Evolutionary conservation across 805 yeast species (phyloP).

Genomic region (Barnettozyma californica): DNA sequence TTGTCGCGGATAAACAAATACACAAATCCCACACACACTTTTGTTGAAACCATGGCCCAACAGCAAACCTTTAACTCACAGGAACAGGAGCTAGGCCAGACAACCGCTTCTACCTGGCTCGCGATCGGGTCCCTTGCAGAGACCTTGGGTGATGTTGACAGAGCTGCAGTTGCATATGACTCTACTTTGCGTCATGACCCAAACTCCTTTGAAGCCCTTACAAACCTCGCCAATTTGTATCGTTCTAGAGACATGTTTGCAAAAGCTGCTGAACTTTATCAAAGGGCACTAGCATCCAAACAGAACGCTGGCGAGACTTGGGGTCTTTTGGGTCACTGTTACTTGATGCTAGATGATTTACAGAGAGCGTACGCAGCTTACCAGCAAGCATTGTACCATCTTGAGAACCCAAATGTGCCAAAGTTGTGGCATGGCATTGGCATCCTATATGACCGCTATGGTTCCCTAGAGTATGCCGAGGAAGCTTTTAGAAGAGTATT

Average conservation of each 20-base stretch:
- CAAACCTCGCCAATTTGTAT: slow-evolving; percentile 82
- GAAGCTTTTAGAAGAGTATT: slow-evolving; percentile 96
- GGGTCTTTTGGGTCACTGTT: slow-evolving; percentile 96
- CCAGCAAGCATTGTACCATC: slow-evolving; percentile 88
- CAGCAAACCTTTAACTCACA: slow-evolving; percentile 29
- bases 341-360: slow-evolving; percentile 91
- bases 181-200: slow-evolving; percentile 83
- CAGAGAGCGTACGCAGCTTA: slow-evolving; percentile 95
- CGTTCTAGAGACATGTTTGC: slow-evolving; percentile 86
- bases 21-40: background rate
- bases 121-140: slow-evolving; percentile 90
- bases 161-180: slow-evolving; percentile 86
- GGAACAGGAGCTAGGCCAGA: slow-evolving; percentile 33
- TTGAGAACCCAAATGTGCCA: slow-evolving; percentile 92
- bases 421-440: slow-evolving; percentile 99
- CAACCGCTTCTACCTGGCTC: slow-evolving; percentile 81
- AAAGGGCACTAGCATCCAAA: slow-evolving; percentile 72
- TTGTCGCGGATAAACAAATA: background rate
- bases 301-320: slow-evolving; percentile 94
- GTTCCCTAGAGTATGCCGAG: slow-evolving; percentile 94
- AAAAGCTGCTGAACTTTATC: slow-evolving; percentile 91
- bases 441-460: slow-evolving; percentile 91
- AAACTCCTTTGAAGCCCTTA: slow-evolving; percentile 76
- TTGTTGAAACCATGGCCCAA: background rate
- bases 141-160: slow-evolving; percentile 78